Percentiles rank a stretch among this genome's conserved stretches.
phyloP scores from a whole-genome alignment of 1,139 yeast species.

The Candida labiduridarum region DNA sequence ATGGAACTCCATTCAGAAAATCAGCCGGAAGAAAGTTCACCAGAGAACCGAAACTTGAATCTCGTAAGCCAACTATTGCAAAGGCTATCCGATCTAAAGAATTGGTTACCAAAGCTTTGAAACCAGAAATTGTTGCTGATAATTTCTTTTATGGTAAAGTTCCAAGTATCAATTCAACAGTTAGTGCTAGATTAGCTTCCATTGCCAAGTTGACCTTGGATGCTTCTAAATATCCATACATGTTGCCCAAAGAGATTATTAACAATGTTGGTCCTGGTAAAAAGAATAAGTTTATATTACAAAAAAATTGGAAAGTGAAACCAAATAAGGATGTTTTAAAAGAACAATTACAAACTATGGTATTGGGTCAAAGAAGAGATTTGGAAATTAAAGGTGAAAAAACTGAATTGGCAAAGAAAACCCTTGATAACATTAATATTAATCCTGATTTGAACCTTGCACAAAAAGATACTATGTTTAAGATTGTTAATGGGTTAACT shows the following conservation, averaged over 20 bases:
- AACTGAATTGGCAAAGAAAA: slow-evolving; percentile 10
- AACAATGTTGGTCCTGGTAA: slow-evolving; percentile 23
- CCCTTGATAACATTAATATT: slow-evolving; percentile 25
- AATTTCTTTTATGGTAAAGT: slow-evolving; percentile 45
- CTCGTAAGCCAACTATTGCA: slow-evolving; percentile 11
- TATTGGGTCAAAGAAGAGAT: slow-evolving; percentile 33
- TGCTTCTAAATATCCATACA: slow-evolving; percentile 46
- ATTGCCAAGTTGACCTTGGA: slow-evolving; percentile 43
- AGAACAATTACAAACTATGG: slow-evolving; percentile 32
- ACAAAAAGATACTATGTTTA: slow-evolving; percentile 32
- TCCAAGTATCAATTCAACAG: slow-evolving; percentile 31
- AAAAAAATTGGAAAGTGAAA: slow-evolving; percentile 31
- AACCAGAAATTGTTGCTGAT: slow-evolving; percentile 30
- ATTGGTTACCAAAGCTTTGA: slow-evolving; percentile 21
- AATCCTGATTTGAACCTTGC: slow-evolving; percentile 33
- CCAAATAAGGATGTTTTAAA: slow-evolving; percentile 28
- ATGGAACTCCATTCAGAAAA: slow-evolving; percentile 7
- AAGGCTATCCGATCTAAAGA: slow-evolving; percentile 17
- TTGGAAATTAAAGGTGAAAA: slow-evolving; percentile 12
- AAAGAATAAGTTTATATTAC: slow-evolving; percentile 36
- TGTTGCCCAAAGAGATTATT: slow-evolving; percentile 40
- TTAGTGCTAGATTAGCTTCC: slow-evolving; percentile 43
- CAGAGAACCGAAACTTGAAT: slow-evolving; percentile 10
- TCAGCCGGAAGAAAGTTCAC: slow-evolving; percentile 7
- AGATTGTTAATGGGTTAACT: slow-evolving; percentile 31